Percentiles rank a stretch among this genome's conserved stretches.
These are phyloP conservation scores for Rhizoclosmatium globosum DNA, from an alignment of 192 early-diverging fungal species.

Conservation along the genomic window DNA sequence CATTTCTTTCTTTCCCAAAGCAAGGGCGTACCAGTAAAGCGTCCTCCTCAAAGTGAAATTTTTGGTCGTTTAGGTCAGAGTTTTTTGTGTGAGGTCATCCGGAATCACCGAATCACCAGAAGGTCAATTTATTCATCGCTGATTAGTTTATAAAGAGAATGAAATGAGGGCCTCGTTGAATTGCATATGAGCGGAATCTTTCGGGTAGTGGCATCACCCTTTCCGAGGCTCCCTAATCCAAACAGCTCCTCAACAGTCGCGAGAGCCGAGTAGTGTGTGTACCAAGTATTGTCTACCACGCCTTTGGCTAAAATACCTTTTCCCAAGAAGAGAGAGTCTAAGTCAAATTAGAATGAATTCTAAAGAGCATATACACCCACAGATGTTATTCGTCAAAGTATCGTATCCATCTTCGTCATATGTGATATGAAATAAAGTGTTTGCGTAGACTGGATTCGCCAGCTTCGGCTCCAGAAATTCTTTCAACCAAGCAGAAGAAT, in stretches of 20 bases:
- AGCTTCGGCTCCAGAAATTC: slow-evolving; percentile 57
- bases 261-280: slow-evolving; percentile 64
- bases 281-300: slow-evolving; percentile 57
- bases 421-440: slow-evolving; percentile 31
- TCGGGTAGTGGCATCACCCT: not conserved
- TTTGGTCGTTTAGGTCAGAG: not conserved
- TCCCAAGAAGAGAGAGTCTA: slow-evolving; percentile 17
- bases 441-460: slow-evolving; percentile 53
- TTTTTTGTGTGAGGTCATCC: too few relatives aligned
- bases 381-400: slow-evolving; percentile 9
- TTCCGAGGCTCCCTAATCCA: slow-evolving; percentile 55
- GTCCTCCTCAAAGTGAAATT: slow-evolving; percentile 79
- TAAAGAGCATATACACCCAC: not conserved
- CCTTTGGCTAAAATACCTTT: slow-evolving; percentile 1
- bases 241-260: slow-evolving; percentile 66
- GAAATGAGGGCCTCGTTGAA: not conserved
- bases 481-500: slow-evolving; percentile 61
- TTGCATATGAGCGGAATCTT: too few relatives aligned
- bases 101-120: too few relatives aligned
- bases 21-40: slow-evolving; percentile 60
- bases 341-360: slow-evolving; percentile 3
- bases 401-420: slow-evolving; percentile 20
- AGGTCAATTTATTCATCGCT: not conserved
- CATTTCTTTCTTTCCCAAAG: too few relatives aligned
- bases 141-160: not conserved